Percentiles rank a stretch among this genome's conserved stretches.
Conservation (phyloP, 345 rosid genomes). For the Stellera chamaejasme region DNA sequence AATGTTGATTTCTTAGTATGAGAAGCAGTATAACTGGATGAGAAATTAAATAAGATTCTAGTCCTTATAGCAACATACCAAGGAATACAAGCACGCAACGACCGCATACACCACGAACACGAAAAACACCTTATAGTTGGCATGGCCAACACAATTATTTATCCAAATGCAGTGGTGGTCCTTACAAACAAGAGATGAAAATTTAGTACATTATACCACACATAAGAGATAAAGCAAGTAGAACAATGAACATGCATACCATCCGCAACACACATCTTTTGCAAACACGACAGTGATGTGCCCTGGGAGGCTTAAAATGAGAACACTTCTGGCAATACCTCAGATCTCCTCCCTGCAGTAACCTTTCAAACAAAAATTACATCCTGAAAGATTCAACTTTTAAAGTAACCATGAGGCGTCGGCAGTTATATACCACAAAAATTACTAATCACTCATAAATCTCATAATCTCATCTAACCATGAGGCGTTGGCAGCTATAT, state of each 20-base stretch:
- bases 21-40: background rate
- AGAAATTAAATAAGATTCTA: background rate
- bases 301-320: conserved; percentile 81
- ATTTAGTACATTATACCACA: conserved; percentile 22
- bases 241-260: conserved; percentile 41
- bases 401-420: no score
- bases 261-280: conserved; percentile 84
- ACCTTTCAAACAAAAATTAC: conserved; percentile 14
- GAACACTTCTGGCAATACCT: conserved; percentile 92
- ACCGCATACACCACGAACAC: conserved; percentile 68
- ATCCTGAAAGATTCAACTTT: background rate
- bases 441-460: no score
- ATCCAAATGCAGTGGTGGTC: conserved; percentile 99
- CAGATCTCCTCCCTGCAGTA: conserved; percentile 84
- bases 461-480: no score
- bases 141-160: conserved; percentile 88
- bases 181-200: conserved; percentile 46
- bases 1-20: no score
- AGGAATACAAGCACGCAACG: conserved; percentile 64
- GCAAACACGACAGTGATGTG: conserved; percentile 94
- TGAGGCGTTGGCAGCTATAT: no score
- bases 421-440: no score
- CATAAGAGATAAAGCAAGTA: conserved; percentile 15
- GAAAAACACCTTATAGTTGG: conserved; percentile 89
- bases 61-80: conserved; percentile 38